phyloP scores from a whole-genome alignment of 768 basidiomycete genomes.

The Rhodotorula paludigena region DNA sequence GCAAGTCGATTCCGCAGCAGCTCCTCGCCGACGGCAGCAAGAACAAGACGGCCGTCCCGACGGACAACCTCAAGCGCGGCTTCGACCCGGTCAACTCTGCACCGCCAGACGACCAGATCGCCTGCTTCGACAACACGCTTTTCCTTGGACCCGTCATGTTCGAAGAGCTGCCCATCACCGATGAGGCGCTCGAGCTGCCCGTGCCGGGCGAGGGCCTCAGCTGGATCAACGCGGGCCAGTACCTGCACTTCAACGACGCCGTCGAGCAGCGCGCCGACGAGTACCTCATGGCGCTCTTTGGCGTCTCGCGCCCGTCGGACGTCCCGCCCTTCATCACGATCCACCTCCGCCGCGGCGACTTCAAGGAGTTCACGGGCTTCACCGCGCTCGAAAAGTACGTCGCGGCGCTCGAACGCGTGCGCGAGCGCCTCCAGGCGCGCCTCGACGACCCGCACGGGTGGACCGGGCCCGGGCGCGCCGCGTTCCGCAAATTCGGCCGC shows the following conservation, averaged over 20 bases:
- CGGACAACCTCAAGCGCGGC: constrained; percentile 30
- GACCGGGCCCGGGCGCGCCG: background rate
- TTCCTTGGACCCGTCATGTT: constrained; percentile 38
- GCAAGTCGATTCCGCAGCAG: constrained; percentile 25
- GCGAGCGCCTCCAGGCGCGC: constrained; percentile 1
- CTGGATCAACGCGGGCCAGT: constrained; percentile 29
- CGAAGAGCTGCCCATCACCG: background rate
- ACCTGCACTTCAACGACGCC: constrained; percentile 26
- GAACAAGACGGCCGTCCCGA: background rate
- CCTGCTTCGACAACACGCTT: constrained; percentile 38
- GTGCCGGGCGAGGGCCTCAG: constrained; percentile 20
- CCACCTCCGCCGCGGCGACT: constrained; percentile 37
- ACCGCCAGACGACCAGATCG: constrained; percentile 27
- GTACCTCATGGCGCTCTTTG: constrained; percentile 23
- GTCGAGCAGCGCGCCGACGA: constrained; percentile 20
- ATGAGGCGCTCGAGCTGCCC: constrained; percentile 5
- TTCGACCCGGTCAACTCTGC: background rate
- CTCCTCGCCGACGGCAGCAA: background rate
- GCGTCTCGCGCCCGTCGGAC: background rate
- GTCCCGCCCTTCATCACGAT: constrained; percentile 37
- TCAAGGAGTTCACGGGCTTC: constrained; percentile 34
- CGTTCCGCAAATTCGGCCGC: background rate
- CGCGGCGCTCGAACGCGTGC: constrained; percentile 17
- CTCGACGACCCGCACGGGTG: constrained; percentile 12
- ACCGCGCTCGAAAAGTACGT: constrained; percentile 31